These are phyloP conservation scores for Karstenula rhodostoma DNA, from an alignment of 2,329 filamentous ascomycete genomes.

Conservation along the genomic window DNA sequence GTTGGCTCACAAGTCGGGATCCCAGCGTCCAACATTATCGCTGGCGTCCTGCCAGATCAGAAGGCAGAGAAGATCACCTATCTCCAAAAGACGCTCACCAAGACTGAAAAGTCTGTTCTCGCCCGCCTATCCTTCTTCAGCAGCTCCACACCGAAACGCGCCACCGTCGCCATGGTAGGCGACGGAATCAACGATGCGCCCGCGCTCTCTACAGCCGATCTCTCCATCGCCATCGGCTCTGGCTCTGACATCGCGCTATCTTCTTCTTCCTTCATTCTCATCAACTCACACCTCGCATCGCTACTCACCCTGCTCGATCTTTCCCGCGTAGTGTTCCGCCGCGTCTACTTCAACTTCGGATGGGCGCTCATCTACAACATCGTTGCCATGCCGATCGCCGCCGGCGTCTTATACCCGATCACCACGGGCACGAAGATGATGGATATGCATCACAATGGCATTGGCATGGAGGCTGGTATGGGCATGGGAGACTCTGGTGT, in stretches of 20 bases:
- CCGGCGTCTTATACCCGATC: slow-evolving; percentile 77
- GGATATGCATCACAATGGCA: slow-evolving; percentile 43
- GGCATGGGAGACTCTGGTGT: slow-evolving; percentile 52
- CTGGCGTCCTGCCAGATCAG: slow-evolving; percentile 83
- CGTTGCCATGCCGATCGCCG: slow-evolving; percentile 79
- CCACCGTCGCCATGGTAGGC: slow-evolving; percentile 81
- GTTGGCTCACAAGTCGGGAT: slow-evolving; percentile 82
- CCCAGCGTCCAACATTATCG: slow-evolving; percentile 75
- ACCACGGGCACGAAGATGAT: slow-evolving; percentile 58
- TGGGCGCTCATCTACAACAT: slow-evolving; percentile 88
- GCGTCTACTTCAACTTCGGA: slow-evolving; percentile 84
- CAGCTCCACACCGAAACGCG: slow-evolving; percentile 43
- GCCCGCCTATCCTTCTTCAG: slow-evolving; percentile 29
- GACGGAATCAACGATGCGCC: slow-evolving; percentile 89
- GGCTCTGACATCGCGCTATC: slow-evolving; percentile 85
- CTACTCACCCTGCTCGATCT: slow-evolving; percentile 78
- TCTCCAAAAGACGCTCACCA: slow-evolving; percentile 48
- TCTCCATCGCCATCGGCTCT: slow-evolving; percentile 82
- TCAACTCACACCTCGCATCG: slow-evolving; percentile 73
- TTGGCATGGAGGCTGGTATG: slow-evolving; percentile 42
- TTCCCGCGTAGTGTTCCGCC: slow-evolving; percentile 74
- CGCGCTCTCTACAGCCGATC: slow-evolving; percentile 79
- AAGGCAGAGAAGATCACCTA: slow-evolving; percentile 76
- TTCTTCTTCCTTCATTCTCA: slow-evolving; percentile 80
- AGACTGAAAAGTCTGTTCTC: slow-evolving; percentile 26